Percentiles rank a stretch among this genome's conserved stretches.
Conservation (phyloP, 1,284 basidiomycete species). For the Marasmius sp. region DNA sequence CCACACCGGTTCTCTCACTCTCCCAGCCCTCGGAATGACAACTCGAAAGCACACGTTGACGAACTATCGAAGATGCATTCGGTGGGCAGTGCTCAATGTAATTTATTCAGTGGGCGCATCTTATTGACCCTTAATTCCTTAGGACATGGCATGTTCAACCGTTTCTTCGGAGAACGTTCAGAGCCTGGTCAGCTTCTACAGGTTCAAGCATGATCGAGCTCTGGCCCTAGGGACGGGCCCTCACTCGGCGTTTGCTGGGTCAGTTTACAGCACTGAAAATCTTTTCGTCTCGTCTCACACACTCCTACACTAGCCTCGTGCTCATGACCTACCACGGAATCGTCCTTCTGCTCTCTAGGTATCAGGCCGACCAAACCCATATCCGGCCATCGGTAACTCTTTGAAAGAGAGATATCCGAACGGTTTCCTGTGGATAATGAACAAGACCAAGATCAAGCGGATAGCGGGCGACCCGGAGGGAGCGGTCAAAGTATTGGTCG, state of each 20-base stretch:
- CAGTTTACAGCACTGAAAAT: neutral
- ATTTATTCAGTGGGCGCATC: no score
- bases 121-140: constrained; percentile 2
- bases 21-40: no score
- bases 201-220: constrained; percentile 69
- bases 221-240: constrained; percentile 68
- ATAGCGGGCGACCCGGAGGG: constrained; percentile 65
- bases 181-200: constrained; percentile 69
- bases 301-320: constrained; percentile 47
- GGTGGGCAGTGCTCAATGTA: no score
- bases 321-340: constrained; percentile 78
- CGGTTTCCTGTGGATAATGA: constrained; percentile 75
- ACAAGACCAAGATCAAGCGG: constrained; percentile 76
- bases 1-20: no score
- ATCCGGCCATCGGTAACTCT: constrained; percentile 57
- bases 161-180: constrained; percentile 68
- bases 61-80: no score
- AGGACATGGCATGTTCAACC: constrained; percentile 74
- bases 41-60: no score
- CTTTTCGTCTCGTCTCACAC: neutral
- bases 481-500: no score
- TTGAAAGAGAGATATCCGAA: constrained; percentile 60
- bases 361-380: constrained; percentile 71
- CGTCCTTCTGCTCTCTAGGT: constrained; percentile 68
- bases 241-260: constrained; percentile 74